phyloP scores from a whole-genome alignment of 176 grass and related monocot genomes.

The Raddia distichophylla region DNA sequence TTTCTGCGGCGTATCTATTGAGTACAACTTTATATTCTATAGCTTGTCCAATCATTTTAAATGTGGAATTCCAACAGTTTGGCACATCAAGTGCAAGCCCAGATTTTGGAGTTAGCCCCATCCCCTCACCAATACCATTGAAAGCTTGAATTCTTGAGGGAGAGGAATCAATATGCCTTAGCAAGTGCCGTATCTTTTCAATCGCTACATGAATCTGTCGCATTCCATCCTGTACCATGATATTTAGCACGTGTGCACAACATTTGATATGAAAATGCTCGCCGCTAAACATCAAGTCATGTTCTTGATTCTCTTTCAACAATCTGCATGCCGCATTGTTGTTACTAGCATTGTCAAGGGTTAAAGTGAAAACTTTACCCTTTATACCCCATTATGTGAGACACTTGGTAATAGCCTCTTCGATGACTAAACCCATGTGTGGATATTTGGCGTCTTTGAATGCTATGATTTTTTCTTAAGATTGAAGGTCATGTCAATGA shows the following conservation, averaged over 20 bases:
- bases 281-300: background rate
- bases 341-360: background rate
- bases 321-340: background rate
- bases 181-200: too few relatives aligned
- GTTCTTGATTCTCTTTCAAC: background rate
- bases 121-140: background rate
- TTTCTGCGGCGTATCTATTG: too few relatives aligned
- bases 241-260: background rate
- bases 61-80: background rate
- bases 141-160: background rate
- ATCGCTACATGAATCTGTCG: background rate
- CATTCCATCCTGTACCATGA: background rate
- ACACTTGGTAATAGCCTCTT: too few relatives aligned
- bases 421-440: background rate
- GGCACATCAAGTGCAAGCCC: background rate
- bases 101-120: background rate
- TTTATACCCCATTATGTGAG: background rate
- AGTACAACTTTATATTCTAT: too few relatives aligned
- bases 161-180: background rate
- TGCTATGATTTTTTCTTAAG: background rate
- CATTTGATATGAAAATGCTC: background rate
- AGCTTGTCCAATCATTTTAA: too few relatives aligned
- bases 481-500: background rate
- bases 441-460: background rate
- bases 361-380: background rate